A percentile compares a stretch with the other conserved stretches of the same genome.
Conservation (phyloP, 2,329 filamentous ascomycete genomes). For the Epichloe gansuensis region DNA sequence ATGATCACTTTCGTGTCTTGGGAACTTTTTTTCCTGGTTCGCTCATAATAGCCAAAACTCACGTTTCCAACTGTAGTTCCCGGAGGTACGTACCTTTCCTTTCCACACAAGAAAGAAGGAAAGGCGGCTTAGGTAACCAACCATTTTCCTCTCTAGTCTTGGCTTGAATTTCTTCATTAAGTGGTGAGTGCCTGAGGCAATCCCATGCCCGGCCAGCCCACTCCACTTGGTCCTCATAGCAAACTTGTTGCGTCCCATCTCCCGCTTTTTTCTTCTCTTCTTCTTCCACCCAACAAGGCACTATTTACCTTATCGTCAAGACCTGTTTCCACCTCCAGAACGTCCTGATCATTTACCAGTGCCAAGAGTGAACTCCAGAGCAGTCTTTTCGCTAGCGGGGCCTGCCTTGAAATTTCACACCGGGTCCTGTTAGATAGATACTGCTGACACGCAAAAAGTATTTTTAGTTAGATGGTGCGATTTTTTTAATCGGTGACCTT, state of each 20-base stretch:
- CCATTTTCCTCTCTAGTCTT: neutral
- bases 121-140: neutral
- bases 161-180: too few relatives aligned
- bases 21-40: constrained; percentile 12
- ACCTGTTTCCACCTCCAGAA: constrained; percentile 52
- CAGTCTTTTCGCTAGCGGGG: constrained; percentile 98
- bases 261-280: constrained; percentile 16
- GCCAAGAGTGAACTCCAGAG: constrained; percentile 61
- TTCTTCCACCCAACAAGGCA: constrained; percentile 47
- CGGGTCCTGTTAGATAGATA: constrained; percentile 95
- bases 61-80: neutral
- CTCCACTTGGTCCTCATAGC: neutral
- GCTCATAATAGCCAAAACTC: neutral
- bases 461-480: neutral
- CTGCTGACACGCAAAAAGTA: constrained; percentile 52
- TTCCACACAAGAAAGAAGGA: too few relatives aligned
- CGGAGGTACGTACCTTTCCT: neutral
- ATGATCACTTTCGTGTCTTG: constrained; percentile 5
- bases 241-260: constrained; percentile 9
- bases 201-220: neutral
- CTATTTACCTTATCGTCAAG: constrained; percentile 91
- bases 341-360: constrained; percentile 83
- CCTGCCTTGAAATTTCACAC: constrained; percentile 52
- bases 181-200: constrained; percentile 16
- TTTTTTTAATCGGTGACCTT: neutral